phyloP scores from a whole-genome alignment of 805 yeast genomes.

The Pichia nanzhaoensis region DNA sequence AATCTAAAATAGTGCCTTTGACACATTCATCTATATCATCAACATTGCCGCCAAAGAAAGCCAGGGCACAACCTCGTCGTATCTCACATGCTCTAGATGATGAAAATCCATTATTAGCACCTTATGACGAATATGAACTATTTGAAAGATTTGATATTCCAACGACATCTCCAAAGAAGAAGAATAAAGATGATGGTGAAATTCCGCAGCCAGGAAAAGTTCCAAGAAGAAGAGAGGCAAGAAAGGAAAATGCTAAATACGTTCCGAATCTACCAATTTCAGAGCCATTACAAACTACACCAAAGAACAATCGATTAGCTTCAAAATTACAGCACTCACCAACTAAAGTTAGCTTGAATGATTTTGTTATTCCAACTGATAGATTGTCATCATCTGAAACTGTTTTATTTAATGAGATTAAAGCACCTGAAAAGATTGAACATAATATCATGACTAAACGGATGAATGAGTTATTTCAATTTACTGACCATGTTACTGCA shows the following conservation, averaged over 20 bases:
- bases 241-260: conserved; percentile 8
- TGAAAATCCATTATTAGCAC: conserved; percentile 3
- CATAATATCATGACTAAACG: background rate
- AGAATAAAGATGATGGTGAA: background rate
- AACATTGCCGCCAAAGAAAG: background rate
- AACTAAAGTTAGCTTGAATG: conserved; percentile 10
- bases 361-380: conserved; percentile 24
- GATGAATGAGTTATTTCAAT: background rate
- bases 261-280: conserved; percentile 12
- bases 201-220: conserved; percentile 5
- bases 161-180: background rate
- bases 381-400: conserved; percentile 3
- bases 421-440: conserved; percentile 17
- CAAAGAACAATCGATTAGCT: background rate
- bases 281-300: conserved; percentile 1
- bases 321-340: conserved; percentile 16
- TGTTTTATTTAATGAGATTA: conserved; percentile 1
- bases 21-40: background rate
- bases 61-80: background rate
- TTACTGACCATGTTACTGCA: conserved; percentile 16
- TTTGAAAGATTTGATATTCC: conserved; percentile 13
- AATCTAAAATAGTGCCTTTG: background rate
- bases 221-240: conserved; percentile 10
- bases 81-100: conserved; percentile 2
- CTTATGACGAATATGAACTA: conserved; percentile 10